Conservation (phyloP, 2,329 filamentous ascomycete species). For the Cladosporium velox region DNA sequence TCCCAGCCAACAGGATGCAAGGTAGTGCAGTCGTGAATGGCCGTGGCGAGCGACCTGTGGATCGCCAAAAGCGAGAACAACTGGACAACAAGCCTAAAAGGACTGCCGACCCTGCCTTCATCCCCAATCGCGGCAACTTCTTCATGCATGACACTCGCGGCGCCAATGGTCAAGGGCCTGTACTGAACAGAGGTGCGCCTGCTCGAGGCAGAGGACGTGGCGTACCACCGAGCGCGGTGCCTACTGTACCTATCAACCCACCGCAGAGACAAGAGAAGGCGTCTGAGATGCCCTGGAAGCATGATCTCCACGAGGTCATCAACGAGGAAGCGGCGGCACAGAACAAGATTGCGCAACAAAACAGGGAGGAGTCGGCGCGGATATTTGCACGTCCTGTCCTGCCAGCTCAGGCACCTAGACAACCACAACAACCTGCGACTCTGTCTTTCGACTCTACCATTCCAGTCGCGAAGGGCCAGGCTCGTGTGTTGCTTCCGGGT, state of each 20-base stretch:
- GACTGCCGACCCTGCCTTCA: constrained; percentile 87
- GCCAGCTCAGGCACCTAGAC: constrained; percentile 13
- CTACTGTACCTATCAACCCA: constrained; percentile 51
- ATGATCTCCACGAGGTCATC: constrained; percentile 78
- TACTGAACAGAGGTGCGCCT: constrained; percentile 30
- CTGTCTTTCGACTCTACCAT: constrained; percentile 17
- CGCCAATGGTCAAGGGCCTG: constrained; percentile 26
- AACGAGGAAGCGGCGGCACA: constrained; percentile 46
- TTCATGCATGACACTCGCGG: constrained; percentile 91
- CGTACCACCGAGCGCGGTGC: constrained; percentile 57
- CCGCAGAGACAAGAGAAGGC: constrained; percentile 45
- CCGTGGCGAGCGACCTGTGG: constrained; percentile 59
- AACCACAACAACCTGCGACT: neutral
- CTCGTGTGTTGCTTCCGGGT: constrained; percentile 72
- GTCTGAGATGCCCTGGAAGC: constrained; percentile 79
- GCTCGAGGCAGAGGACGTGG: constrained; percentile 64
- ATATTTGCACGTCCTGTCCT: constrained; percentile 26
- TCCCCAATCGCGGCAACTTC: constrained; percentile 90
- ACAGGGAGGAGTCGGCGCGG: constrained; percentile 32
- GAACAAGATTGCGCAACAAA: constrained; percentile 24
- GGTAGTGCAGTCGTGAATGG: constrained; percentile 24
- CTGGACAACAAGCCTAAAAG: constrained; percentile 87
- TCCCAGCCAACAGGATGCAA: constrained; percentile 7
- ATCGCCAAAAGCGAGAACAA: constrained; percentile 78
- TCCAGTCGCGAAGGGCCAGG: constrained; percentile 11